Evolutionary conservation across 108 stramenopile species (phyloP).

Genomic region (Mayamaea pseudoterrestris): DNA sequence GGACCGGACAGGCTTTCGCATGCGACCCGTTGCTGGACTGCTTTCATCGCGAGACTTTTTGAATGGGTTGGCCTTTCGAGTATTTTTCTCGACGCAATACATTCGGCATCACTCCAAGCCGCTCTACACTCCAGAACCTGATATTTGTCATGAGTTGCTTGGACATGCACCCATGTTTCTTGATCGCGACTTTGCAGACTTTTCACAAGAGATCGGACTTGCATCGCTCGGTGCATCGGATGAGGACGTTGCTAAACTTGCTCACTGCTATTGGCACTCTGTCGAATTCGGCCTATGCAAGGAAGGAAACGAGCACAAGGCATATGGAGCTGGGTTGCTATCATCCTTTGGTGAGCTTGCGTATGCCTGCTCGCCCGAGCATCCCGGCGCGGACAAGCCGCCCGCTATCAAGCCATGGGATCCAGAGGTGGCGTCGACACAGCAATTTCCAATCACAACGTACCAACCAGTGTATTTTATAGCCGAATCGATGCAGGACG

Average conservation of each 20-base stretch:
- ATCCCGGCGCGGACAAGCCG: conserved; percentile 26
- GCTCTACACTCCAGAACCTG: conserved; percentile 85
- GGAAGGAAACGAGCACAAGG: conserved; percentile 75
- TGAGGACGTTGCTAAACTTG: conserved; percentile 82
- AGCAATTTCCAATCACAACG: conserved; percentile 92
- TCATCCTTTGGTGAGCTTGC: conserved; percentile 93
- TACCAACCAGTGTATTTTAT: conserved; percentile 95
- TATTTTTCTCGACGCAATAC: conserved; percentile 95
- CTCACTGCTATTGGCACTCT: conserved; percentile 87
- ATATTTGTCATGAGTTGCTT: conserved; percentile 90
- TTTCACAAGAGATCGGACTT: conserved; percentile 92
- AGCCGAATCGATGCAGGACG: conserved; percentile 82
- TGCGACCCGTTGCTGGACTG: conserved; percentile 92
- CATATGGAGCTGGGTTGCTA: conserved; percentile 93
- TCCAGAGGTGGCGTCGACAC: conserved; percentile 73
- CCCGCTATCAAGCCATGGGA: conserved; percentile 88
- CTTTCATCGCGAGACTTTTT: conserved; percentile 93
- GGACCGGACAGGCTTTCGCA: conserved; percentile 64
- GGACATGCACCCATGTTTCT: conserved; percentile 98
- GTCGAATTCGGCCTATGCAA: conserved; percentile 93
- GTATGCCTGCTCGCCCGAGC: conserved; percentile 69
- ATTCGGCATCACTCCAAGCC: conserved; percentile 84
- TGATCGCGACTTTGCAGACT: conserved; percentile 93
- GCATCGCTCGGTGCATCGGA: conserved; percentile 91
- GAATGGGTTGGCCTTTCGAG: conserved; percentile 90